A percentile compares a stretch with the other conserved stretches of the same genome.
phyloP scores from a whole-genome alignment of 2,329 filamentous ascomycete genomes.

The Sporothrix variecibatus region DNA sequence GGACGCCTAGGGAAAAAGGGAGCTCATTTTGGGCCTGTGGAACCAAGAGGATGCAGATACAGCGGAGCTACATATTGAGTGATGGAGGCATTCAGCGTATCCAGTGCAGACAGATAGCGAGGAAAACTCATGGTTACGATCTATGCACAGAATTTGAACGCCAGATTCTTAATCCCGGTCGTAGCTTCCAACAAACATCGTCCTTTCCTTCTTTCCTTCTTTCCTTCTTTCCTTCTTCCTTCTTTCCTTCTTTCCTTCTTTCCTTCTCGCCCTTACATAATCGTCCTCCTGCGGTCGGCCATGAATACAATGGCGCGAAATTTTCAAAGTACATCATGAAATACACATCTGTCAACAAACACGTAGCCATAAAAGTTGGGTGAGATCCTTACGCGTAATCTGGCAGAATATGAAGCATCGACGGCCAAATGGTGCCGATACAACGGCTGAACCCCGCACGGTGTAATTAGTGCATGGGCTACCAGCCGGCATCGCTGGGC shows the following conservation, averaged over 20 bases:
- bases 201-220: too few relatives aligned
- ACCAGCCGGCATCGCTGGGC: background rate
- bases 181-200: too few relatives aligned
- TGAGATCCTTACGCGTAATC: background rate
- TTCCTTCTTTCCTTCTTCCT: too few relatives aligned
- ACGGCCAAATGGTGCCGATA: background rate
- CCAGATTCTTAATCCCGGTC: too few relatives aligned
- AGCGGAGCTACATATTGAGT: background rate
- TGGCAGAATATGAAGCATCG: background rate
- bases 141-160: too few relatives aligned
- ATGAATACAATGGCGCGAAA: too few relatives aligned
- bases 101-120: background rate
- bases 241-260: too few relatives aligned
- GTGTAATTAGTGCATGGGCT: background rate
- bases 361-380: background rate
- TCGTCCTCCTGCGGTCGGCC: too few relatives aligned
- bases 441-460: background rate
- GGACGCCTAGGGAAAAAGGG: background rate
- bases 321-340: too few relatives aligned
- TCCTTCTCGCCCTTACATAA: too few relatives aligned
- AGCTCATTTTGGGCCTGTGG: too few relatives aligned
- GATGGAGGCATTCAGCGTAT: background rate
- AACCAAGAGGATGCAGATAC: background rate
- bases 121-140: background rate
- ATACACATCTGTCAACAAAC: background rate